These are phyloP conservation scores for Blastobotrys petasosporus DNA, from an alignment of 1,139 yeast genomes.

Conservation along the genomic window DNA sequence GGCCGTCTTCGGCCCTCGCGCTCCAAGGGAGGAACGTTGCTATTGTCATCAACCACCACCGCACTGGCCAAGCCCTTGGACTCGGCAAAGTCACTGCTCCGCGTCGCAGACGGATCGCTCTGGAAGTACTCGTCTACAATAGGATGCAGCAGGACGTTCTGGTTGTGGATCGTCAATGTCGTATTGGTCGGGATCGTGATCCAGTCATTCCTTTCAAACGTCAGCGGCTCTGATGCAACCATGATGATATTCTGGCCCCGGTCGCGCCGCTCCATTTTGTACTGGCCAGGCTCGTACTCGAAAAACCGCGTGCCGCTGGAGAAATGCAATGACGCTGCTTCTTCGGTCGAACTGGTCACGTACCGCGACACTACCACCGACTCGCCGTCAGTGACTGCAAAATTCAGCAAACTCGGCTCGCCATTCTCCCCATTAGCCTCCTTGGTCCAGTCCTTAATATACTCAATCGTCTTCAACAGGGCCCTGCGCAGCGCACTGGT, in stretches of 20 bases:
- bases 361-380: slow-evolving; percentile 86
- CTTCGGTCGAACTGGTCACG: slow-evolving; percentile 82
- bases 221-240: slow-evolving; percentile 93
- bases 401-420: slow-evolving; percentile 85
- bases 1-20: slow-evolving; percentile 63
- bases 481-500: slow-evolving; percentile 63
- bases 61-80: slow-evolving; percentile 88
- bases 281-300: slow-evolving; percentile 78
- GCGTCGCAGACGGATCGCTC: slow-evolving; percentile 55
- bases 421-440: slow-evolving; percentile 41
- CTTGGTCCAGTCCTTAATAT: slow-evolving; percentile 62
- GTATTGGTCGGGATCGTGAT: slow-evolving; percentile 94
- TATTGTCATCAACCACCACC: slow-evolving; percentile 47
- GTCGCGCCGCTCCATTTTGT: slow-evolving; percentile 88
- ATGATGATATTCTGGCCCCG: slow-evolving; percentile 91
- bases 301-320: slow-evolving; percentile 88
- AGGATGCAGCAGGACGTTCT: slow-evolving; percentile 86
- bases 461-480: slow-evolving; percentile 62
- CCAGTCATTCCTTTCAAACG: slow-evolving; percentile 97
- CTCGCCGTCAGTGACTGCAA: slow-evolving; percentile 92
- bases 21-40: slow-evolving; percentile 75
- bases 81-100: slow-evolving; percentile 80
- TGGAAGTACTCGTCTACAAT: slow-evolving; percentile 84
- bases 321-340: slow-evolving; percentile 93
- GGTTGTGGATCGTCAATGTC: slow-evolving; percentile 71